phyloP scores from a whole-genome alignment of 805 yeast genomes.

The Pichia paraexigua region DNA sequence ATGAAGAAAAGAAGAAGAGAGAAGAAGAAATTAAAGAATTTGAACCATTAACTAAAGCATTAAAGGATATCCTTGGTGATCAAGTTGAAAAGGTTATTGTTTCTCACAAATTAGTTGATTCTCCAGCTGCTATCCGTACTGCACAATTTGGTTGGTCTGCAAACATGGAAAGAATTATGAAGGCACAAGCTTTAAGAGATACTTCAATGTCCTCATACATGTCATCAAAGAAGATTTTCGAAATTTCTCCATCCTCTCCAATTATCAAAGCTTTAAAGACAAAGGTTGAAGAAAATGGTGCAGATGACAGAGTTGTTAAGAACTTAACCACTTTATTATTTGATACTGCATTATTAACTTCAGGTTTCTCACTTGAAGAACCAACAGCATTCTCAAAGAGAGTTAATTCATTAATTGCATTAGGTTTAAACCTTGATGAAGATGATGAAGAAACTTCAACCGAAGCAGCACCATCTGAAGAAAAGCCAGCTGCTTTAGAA shows the following conservation, averaged over 20 bases:
- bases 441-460: conserved; percentile 51
- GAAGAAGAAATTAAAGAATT: conserved; percentile 88
- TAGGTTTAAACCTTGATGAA: conserved; percentile 91
- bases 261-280: conserved; percentile 92
- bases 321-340: conserved; percentile 92
- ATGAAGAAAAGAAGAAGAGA: conserved; percentile 92
- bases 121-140: conserved; percentile 99
- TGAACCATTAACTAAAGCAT: conserved; percentile 89
- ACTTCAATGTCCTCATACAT: conserved; percentile 98
- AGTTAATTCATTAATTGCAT: conserved; percentile 95
- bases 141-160: conserved; percentile 99
- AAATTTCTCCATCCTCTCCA: conserved; percentile 94
- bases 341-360: conserved; percentile 97
- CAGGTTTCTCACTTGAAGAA: conserved; percentile 98
- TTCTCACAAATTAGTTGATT: conserved; percentile 92
- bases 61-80: conserved; percentile 96
- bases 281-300: conserved; percentile 96
- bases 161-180: conserved; percentile 99
- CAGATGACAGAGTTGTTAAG: conserved; percentile 97
- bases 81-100: conserved; percentile 99
- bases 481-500: conserved; percentile 33
- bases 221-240: conserved; percentile 99
- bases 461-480: conserved; percentile 25
- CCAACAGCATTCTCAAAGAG: conserved; percentile 96
- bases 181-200: conserved; percentile 99